Evolutionary conservation across 768 basidiomycete species (phyloP).

Genomic region (Agrocybe chaxingu): DNA sequence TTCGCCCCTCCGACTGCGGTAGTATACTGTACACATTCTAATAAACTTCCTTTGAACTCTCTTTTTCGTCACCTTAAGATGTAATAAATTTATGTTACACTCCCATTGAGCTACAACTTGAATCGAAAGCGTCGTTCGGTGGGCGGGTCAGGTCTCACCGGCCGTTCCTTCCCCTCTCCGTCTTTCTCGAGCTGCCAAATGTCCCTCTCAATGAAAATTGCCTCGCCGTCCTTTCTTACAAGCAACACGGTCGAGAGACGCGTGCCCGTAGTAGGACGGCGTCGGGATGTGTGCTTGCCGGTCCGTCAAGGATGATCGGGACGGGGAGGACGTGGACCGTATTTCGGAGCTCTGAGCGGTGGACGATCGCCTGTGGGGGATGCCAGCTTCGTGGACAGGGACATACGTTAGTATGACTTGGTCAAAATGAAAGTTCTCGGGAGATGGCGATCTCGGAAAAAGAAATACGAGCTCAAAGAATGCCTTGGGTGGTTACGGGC

Average conservation of each 20-base stretch:
- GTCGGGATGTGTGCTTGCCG: slow-evolving; percentile 9
- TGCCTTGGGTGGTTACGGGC: background rate
- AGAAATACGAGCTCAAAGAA: slow-evolving; percentile 7
- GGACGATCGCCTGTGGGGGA: slow-evolving; percentile 38
- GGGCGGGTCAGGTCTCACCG: slow-evolving; percentile 33
- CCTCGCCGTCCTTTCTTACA: slow-evolving; percentile 55
- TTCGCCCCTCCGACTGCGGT: background rate
- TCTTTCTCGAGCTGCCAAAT: slow-evolving; percentile 47
- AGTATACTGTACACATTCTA: slow-evolving; percentile 12
- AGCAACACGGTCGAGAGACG: slow-evolving; percentile 73
- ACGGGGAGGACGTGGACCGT: slow-evolving; percentile 66
- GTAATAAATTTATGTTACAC: background rate
- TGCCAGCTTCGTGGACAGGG: slow-evolving; percentile 39
- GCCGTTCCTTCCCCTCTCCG: slow-evolving; percentile 22
- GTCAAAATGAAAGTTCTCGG: slow-evolving; percentile 23
- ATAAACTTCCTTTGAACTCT: slow-evolving; percentile 7
- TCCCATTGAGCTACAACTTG: slow-evolving; percentile 25
- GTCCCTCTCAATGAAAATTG: slow-evolving; percentile 70
- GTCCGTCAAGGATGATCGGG: slow-evolving; percentile 28
- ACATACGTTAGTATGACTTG: slow-evolving; percentile 3
- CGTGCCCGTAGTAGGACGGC: slow-evolving; percentile 56
- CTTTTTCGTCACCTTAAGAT: too few relatives aligned
- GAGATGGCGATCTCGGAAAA: slow-evolving; percentile 10
- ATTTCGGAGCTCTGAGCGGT: slow-evolving; percentile 53
- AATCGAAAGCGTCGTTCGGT: slow-evolving; percentile 55